These are phyloP conservation scores for Cystobasidium slooffiae DNA, from an alignment of 1,284 basidiomycete species.

Conservation along the genomic window DNA sequence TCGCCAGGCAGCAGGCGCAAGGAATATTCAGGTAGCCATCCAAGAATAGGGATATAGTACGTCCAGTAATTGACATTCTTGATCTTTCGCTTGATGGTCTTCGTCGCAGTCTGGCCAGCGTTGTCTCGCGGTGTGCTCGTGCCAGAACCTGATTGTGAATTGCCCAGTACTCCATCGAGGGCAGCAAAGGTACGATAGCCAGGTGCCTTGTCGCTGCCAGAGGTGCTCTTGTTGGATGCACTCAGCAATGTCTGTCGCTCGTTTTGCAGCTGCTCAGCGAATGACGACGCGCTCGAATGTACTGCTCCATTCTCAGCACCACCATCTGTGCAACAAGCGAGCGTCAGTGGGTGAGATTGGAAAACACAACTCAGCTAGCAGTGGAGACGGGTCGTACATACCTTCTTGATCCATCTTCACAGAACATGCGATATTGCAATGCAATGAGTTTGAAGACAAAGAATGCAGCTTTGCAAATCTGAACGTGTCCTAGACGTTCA, in stretches of 20 bases:
- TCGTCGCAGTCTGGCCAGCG: not conserved
- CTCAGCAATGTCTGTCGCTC: constrained; percentile 17
- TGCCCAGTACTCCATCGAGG: not conserved
- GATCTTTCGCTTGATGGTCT: constrained; percentile 8
- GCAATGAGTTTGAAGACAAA: too few relatives aligned
- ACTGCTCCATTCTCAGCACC: not conserved
- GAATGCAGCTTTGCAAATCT: too few relatives aligned
- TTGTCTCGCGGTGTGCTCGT: constrained; percentile 30
- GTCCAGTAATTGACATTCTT: constrained; percentile 34
- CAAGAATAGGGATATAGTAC: constrained; percentile 52
- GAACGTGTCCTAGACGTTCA: too few relatives aligned
- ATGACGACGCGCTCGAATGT: not conserved
- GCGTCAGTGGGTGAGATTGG: not conserved
- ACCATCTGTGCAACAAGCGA: not conserved
- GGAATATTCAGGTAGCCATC: constrained; percentile 83
- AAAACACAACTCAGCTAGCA: not conserved
- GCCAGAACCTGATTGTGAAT: constrained; percentile 19
- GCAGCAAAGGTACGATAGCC: constrained; percentile 24
- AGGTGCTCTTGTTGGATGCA: not conserved
- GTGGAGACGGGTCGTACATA: not conserved
- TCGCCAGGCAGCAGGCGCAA: constrained; percentile 79
- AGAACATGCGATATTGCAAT: not conserved
- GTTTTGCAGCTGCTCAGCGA: constrained; percentile 4
- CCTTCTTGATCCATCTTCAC: constrained; percentile 3
- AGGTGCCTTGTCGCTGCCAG: not conserved